Conservation (phyloP, 176 grass and related monocot genomes). For the Dactylis glomerata region DNA sequence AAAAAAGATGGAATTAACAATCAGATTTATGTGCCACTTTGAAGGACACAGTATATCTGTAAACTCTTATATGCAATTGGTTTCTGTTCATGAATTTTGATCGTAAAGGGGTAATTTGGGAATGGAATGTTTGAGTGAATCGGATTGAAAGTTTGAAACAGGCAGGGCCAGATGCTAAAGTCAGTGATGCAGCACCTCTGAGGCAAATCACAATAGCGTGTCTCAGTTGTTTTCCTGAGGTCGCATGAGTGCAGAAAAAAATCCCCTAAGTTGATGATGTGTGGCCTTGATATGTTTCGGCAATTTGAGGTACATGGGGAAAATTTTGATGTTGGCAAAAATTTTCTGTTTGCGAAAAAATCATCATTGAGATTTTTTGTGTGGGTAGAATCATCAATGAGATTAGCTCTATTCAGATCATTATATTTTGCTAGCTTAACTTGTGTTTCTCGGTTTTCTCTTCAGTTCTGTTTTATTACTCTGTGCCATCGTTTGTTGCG, state of each 20-base stretch:
- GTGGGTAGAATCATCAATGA: too few species aligned
- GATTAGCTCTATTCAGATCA: not conserved
- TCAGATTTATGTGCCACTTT: not conserved
- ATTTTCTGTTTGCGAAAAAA: not conserved
- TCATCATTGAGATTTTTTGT: too few species aligned
- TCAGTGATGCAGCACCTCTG: not conserved
- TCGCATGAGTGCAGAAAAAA: not conserved
- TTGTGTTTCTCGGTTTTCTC: not conserved
- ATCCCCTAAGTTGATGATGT: not conserved
- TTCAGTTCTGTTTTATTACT: not conserved
- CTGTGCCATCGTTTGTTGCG: not conserved
- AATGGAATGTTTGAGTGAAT: not conserved
- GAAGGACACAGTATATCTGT: not conserved
- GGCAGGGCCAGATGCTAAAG: not conserved
- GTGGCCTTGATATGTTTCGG: not conserved
- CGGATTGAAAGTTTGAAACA: too few species aligned
- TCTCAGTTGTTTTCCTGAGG: not conserved
- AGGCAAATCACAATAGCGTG: not conserved
- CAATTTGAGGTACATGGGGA: not conserved
- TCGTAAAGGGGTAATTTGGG: not conserved
- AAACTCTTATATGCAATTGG: too few species aligned
- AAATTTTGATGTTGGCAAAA: too few species aligned
- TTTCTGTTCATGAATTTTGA: not conserved
- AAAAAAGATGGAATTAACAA: not conserved
- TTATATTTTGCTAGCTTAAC: not conserved